Conservation (phyloP, 139 green algal species). For the Micractinium sp. region DNA sequence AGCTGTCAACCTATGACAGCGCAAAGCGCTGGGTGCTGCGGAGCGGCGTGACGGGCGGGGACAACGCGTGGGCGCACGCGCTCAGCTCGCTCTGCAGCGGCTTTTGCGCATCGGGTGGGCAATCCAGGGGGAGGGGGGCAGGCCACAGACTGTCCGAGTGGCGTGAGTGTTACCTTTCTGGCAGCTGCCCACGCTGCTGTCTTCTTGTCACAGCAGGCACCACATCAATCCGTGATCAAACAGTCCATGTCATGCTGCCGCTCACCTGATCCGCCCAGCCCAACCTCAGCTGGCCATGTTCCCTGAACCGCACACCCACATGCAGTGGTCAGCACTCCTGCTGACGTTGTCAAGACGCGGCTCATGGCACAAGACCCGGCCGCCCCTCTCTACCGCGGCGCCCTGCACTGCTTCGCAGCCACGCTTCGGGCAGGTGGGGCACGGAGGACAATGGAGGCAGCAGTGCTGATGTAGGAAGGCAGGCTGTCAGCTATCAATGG, state of each 20-base stretch:
- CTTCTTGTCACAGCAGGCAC: not conserved
- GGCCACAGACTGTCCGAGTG: no score
- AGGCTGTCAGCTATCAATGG: not conserved
- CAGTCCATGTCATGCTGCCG: not conserved
- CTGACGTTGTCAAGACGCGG: slow-evolving; percentile 67
- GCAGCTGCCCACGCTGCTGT: not conserved
- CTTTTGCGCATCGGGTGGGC: slow-evolving; percentile 35
- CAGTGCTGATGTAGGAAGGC: no score
- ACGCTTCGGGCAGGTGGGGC: slow-evolving; percentile 43
- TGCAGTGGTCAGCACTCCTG: slow-evolving; percentile 21
- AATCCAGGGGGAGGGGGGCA: not conserved
- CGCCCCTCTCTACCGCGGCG: slow-evolving; percentile 42
- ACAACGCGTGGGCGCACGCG: slow-evolving; percentile 59
- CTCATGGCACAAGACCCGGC: slow-evolving; percentile 70
- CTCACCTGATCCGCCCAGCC: no score
- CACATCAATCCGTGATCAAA: not conserved
- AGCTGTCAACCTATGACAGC: slow-evolving; percentile 74
- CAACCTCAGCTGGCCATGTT: not conserved
- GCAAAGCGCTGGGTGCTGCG: slow-evolving; percentile 53
- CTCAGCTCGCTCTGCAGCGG: slow-evolving; percentile 53
- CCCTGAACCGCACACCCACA: not conserved
- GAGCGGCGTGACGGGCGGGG: slow-evolving; percentile 42
- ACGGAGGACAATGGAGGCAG: no score
- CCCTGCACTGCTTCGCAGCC: slow-evolving; percentile 65
- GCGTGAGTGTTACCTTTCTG: no score